Percentiles rank a stretch among this genome's conserved stretches.
phyloP scores from a whole-genome alignment of 768 basidiomycete genomes.

The Mycena albidolilacea region DNA sequence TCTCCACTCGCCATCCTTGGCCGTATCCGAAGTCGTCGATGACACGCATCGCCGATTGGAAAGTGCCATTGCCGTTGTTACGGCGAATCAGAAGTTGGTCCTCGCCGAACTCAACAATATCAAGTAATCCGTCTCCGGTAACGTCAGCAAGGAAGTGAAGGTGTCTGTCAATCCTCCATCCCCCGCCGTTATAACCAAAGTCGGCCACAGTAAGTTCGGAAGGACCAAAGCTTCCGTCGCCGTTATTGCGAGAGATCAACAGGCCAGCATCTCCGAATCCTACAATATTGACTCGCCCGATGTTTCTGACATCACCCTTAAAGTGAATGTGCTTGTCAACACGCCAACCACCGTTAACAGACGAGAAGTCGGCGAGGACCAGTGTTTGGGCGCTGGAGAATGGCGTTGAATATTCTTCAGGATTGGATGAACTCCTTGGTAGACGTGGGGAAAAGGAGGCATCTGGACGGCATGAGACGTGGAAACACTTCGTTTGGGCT shows the following conservation, averaged over 20 bases:
- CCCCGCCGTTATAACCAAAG: conserved; percentile 6
- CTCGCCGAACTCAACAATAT: conserved; percentile 13
- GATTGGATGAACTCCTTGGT: not conserved
- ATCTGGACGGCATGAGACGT: not conserved
- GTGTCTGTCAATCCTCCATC: conserved; percentile 9
- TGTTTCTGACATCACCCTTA: conserved; percentile 12
- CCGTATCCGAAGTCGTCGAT: not conserved
- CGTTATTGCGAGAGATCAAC: conserved; percentile 11
- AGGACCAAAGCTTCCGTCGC: not conserved
- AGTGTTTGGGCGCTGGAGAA: too few relatives aligned
- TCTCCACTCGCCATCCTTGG: not conserved
- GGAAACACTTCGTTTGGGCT: conserved; percentile 1
- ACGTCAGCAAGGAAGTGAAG: conserved; percentile 14
- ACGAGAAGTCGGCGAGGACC: conserved; percentile 12
- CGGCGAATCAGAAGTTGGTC: conserved; percentile 6
- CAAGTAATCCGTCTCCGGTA: conserved; percentile 14
- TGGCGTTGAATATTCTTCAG: not conserved
- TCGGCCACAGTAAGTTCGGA: conserved; percentile 1
- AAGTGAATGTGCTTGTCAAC: conserved; percentile 10
- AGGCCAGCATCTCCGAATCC: conserved; percentile 3
- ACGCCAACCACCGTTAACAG: conserved; percentile 6
- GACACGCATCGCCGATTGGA: not conserved
- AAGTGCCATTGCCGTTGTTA: conserved; percentile 20
- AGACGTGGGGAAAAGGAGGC: not conserved
- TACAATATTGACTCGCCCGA: conserved; percentile 5